phyloP scores from a whole-genome alignment of 2,329 filamentous ascomycete genomes.

The Pyrenochaeta sp. region DNA sequence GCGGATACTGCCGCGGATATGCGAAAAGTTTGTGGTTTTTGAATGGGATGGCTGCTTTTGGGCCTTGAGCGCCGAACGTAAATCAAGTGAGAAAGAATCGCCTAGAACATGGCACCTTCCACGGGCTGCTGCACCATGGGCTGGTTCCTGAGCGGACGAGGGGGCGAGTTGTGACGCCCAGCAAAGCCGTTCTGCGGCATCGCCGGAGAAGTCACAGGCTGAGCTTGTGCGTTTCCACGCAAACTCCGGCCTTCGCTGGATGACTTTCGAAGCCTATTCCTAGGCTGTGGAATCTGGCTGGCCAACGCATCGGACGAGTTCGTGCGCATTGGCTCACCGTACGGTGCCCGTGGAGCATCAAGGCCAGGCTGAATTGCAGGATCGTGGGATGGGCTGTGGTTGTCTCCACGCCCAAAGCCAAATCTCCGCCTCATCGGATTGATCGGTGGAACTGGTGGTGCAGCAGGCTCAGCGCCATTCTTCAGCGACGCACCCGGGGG shows the following conservation, averaged over 20 bases:
- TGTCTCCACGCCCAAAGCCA: constrained; percentile 48
- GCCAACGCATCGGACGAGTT: constrained; percentile 56
- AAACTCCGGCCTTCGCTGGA: constrained; percentile 61
- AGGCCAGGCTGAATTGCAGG: constrained; percentile 48
- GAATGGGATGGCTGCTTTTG: constrained; percentile 13
- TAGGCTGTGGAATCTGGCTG: constrained; percentile 44
- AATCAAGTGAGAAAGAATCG: background rate
- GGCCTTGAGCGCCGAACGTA: constrained; percentile 5
- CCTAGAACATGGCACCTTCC: constrained; percentile 49
- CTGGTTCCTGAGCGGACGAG: constrained; percentile 33
- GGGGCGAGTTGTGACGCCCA: constrained; percentile 41
- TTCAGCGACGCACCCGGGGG: constrained; percentile 63
- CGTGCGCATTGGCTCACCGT: constrained; percentile 48
- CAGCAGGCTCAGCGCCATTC: constrained; percentile 55
- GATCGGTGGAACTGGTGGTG: constrained; percentile 64
- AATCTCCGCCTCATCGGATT: constrained; percentile 66
- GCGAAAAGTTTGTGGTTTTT: background rate
- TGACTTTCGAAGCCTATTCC: constrained; percentile 57
- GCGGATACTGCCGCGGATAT: background rate
- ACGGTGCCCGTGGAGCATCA: constrained; percentile 43
- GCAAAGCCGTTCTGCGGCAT: constrained; percentile 35
- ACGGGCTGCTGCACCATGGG: constrained; percentile 35
- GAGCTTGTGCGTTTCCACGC: constrained; percentile 50
- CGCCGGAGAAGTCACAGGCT: constrained; percentile 34
- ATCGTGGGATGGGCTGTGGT: constrained; percentile 46